Conservation (phyloP, 345 rosid species). For the Camelina sativa region DNA sequence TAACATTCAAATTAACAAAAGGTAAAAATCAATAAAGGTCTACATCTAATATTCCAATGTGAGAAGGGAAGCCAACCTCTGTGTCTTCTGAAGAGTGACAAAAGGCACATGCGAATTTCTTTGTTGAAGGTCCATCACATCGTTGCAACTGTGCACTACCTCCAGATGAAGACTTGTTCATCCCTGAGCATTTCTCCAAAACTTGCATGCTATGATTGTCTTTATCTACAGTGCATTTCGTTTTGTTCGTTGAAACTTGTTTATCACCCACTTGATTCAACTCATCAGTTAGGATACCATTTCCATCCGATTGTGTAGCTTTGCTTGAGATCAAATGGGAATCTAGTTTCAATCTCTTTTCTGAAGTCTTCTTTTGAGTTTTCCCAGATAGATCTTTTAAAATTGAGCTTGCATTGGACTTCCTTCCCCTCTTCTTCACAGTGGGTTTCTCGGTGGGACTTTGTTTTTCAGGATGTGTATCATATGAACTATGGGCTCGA, state of each 20-base stretch:
- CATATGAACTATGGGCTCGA: background rate
- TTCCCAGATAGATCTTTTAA: constrained; percentile 18
- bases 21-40: background rate
- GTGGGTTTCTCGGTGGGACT: constrained; percentile 6
- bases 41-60: constrained; percentile 8
- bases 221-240: constrained; percentile 26
- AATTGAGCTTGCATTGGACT: constrained; percentile 24
- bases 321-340: constrained; percentile 38
- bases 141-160: constrained; percentile 41
- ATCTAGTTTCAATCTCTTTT: constrained; percentile 31
- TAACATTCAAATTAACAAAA: constrained; percentile 9
- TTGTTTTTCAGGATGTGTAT: constrained; percentile 24
- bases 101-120: constrained; percentile 63
- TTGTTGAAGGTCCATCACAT: constrained; percentile 45
- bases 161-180: constrained; percentile 36
- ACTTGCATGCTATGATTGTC: constrained; percentile 20
- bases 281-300: constrained; percentile 38
- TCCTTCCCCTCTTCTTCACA: constrained; percentile 32
- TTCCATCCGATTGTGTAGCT: constrained; percentile 19
- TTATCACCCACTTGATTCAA: constrained; percentile 37
- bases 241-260: constrained; percentile 33
- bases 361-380: constrained; percentile 40
- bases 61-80: constrained; percentile 56
- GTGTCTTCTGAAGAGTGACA: constrained; percentile 73
- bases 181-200: constrained; percentile 35